A percentile compares a stretch with the other conserved stretches of the same genome.
These are phyloP conservation scores for Fusarium anthophilum DNA, from an alignment of 2,329 filamentous ascomycete genomes.

Conservation along the genomic window DNA sequence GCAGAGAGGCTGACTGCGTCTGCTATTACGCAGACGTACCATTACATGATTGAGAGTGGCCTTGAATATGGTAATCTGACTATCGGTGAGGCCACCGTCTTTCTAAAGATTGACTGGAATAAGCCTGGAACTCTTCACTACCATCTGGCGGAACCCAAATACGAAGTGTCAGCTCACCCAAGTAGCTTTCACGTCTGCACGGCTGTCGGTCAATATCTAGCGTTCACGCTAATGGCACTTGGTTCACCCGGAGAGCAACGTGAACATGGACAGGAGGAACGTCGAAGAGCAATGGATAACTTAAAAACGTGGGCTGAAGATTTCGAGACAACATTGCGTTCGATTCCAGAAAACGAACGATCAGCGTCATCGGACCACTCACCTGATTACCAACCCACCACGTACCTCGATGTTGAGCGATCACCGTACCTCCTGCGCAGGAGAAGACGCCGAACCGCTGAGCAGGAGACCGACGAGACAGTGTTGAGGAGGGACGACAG, in stretches of 20 bases:
- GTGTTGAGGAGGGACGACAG: not conserved
- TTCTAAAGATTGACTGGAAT: slow-evolving; percentile 9
- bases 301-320: not conserved
- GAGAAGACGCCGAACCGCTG: not conserved
- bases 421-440: not conserved
- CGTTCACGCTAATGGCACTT: not conserved
- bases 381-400: not conserved
- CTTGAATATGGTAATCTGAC: slow-evolving; percentile 54
- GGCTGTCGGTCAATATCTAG: not conserved
- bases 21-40: slow-evolving; percentile 58
- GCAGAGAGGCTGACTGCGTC: slow-evolving; percentile 52
- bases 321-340: not conserved
- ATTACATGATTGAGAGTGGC: slow-evolving; percentile 59
- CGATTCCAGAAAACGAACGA: not conserved
- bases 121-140: slow-evolving; percentile 1
- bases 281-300: not conserved
- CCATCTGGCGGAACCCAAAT: slow-evolving; percentile 1
- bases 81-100: not conserved
- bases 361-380: not conserved
- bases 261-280: not conserved
- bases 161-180: not conserved
- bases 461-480: not conserved
- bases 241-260: not conserved
- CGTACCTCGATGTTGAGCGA: not conserved
- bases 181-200: not conserved